These are phyloP conservation scores for Calendula officinalis DNA, from an alignment of 129 eudicot genomes.

Conservation along the genomic window DNA sequence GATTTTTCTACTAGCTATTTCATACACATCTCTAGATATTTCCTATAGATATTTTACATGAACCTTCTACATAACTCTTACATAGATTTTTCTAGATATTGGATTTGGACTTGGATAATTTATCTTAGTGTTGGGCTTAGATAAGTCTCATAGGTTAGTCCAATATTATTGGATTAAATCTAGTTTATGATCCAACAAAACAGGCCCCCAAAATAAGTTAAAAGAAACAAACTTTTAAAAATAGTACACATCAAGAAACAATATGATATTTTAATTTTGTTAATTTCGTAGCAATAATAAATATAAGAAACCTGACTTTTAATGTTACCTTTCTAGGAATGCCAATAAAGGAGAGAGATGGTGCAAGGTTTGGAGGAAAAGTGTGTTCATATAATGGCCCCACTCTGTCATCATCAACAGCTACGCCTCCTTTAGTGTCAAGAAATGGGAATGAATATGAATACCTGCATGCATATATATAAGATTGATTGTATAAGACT, in stretches of 20 bases:
- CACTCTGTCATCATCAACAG: slow-evolving; percentile 82
- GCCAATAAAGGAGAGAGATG: slow-evolving; percentile 88
- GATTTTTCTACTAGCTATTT: too few species aligned
- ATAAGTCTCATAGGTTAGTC: too few species aligned
- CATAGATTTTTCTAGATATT: too few species aligned
- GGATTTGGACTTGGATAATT: too few species aligned
- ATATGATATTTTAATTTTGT: background rate
- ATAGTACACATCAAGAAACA: slow-evolving; percentile 4
- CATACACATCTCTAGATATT: too few species aligned
- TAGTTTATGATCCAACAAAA: too few species aligned
- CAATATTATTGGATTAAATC: too few species aligned
- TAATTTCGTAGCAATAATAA: slow-evolving; percentile 14
- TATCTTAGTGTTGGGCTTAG: too few species aligned
- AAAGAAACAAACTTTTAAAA: background rate
- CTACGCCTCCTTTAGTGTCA: slow-evolving; percentile 87
- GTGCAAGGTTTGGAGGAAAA: slow-evolving; percentile 89
- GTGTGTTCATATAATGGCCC: slow-evolving; percentile 92
- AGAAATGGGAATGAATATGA: slow-evolving; percentile 91
- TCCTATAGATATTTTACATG: too few species aligned
- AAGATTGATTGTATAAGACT: slow-evolving; percentile 9
- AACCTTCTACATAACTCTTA: too few species aligned
- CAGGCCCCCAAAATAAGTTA: slow-evolving; percentile 15
- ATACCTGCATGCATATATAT: slow-evolving; percentile 58
- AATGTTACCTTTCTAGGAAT: slow-evolving; percentile 74
- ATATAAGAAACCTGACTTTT: slow-evolving; percentile 17